These are phyloP conservation scores for Coemansia asiatica DNA, from an alignment of 192 early-diverging fungal species.

Conservation along the genomic window DNA sequence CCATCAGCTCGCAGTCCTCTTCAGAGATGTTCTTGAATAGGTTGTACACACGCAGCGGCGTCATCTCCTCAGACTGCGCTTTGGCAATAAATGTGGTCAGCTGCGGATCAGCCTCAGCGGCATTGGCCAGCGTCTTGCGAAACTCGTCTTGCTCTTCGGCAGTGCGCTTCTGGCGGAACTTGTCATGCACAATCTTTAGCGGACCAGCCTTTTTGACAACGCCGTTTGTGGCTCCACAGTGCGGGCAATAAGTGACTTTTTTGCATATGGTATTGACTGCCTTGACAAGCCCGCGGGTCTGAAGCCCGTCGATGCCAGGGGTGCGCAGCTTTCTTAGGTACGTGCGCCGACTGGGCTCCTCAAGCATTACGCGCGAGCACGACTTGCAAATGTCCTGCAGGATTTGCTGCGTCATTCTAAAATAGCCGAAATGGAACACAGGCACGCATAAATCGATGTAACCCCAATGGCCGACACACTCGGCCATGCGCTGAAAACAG, in stretches of 20 bases:
- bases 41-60: slow-evolving; percentile 80
- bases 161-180: slow-evolving; percentile 80
- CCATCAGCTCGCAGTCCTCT: slow-evolving; percentile 96
- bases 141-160: slow-evolving; percentile 74
- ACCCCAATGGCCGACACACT: slow-evolving; percentile 97
- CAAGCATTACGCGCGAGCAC: slow-evolving; percentile 85
- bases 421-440: slow-evolving; percentile 98
- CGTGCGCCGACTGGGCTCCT: slow-evolving; percentile 71
- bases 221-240: slow-evolving; percentile 81
- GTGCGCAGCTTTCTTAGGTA: slow-evolving; percentile 70
- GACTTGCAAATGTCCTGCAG: slow-evolving; percentile 97
- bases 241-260: slow-evolving; percentile 80
- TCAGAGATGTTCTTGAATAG: slow-evolving; percentile 84
- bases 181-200: slow-evolving; percentile 94
- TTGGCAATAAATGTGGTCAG: slow-evolving; percentile 73
- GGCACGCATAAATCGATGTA: slow-evolving; percentile 89
- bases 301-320: slow-evolving; percentile 80
- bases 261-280: slow-evolving; percentile 81
- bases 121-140: slow-evolving; percentile 73
- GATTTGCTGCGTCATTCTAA: slow-evolving; percentile 82
- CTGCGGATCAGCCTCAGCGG: slow-evolving; percentile 69
- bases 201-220: slow-evolving; percentile 95
- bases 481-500: slow-evolving; percentile 79
- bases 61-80: slow-evolving; percentile 89
- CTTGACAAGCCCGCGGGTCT: slow-evolving; percentile 77